phyloP scores from a whole-genome alignment of 1,139 yeast genomes.

The Suhomyces kunorum region DNA sequence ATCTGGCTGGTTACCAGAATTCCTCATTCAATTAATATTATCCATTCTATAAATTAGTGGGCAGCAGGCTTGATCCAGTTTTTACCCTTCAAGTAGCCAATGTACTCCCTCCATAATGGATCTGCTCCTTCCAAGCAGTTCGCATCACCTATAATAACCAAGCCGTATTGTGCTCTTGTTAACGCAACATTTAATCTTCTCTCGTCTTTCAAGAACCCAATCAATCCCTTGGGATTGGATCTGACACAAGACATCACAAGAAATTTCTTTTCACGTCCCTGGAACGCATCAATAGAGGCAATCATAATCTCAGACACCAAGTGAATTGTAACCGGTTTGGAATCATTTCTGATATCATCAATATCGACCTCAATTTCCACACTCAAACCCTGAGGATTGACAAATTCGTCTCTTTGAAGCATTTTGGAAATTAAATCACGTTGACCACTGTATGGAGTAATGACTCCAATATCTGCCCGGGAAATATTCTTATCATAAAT shows the following conservation, averaged over 20 bases:
- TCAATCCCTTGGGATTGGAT: constrained; percentile 49
- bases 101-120: constrained; percentile 55
- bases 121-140: constrained; percentile 50
- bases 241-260: constrained; percentile 64
- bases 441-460: constrained; percentile 75
- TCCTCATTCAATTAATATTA: too few species aligned
- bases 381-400: constrained; percentile 56
- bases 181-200: constrained; percentile 63
- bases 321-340: constrained; percentile 58
- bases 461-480: constrained; percentile 58
- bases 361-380: constrained; percentile 55
- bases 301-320: constrained; percentile 66
- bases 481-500: constrained; percentile 55
- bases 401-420: constrained; percentile 50
- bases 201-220: constrained; percentile 60
- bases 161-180: constrained; percentile 61
- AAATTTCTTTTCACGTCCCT: constrained; percentile 64
- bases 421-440: constrained; percentile 58
- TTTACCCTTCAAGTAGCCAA: constrained; percentile 25
- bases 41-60: too few species aligned
- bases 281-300: constrained; percentile 69
- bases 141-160: constrained; percentile 58
- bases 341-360: constrained; percentile 52
- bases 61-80: constrained; percentile 14
- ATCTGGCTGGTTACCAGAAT: too few species aligned